Base-by-base conservation (phyloP, 1,284 basidiomycete genomes). In the Sporisorium reilianum region DNA sequence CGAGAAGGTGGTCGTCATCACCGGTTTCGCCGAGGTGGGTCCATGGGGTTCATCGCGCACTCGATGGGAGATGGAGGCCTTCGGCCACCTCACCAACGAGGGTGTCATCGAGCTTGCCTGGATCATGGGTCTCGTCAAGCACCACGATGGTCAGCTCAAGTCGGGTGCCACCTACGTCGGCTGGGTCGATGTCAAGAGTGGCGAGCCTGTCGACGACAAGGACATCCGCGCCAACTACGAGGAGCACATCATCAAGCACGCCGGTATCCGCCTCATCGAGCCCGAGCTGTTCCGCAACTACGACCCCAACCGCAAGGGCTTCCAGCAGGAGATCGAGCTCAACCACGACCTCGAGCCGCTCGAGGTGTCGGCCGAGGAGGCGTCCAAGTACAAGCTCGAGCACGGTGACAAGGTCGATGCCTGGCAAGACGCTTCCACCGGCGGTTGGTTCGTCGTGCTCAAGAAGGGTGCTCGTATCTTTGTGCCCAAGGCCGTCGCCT, bases 21-120 rank as follows among this genome's bases (percentile, higher is more conserved):
- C 97, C 59, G 97, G 97, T 77, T 98, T 94, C 85, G 96, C 92
- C 46, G 97, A 99, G 86, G 93, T 99, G 63, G 93, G 96, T n/a
- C 97, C 96, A 7, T 99, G 95, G 94, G 97, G 97, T 80, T 95
- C 93, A 82, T 92, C 95, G 23, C 91, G 97, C 77, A 99, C 96
- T n/a, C 91, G 96, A 77, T 99, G 96, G 96, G 95, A 99, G 88
- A 78, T 80, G 71, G 80, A 82, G 67, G 80, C 79, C 28, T 75
- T 71, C 44, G 79, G 80, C 46, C 68, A 73, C 64, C 69, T 82
- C 55, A 80, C 78, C 62, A 96, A 98, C 81, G 93, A 97, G 86
- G 96, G 95, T 48, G 93, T 93, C 84, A 97, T 99, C 81, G 96
- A 99, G 88, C 95, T 99, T 92, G 95, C 96, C 16, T 99, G 96